Evolutionary conservation across 2,329 filamentous ascomycete species (phyloP), one percentile per base, ranked within the genome.

Genomic region (Chaetothyriales sp.): DNA sequence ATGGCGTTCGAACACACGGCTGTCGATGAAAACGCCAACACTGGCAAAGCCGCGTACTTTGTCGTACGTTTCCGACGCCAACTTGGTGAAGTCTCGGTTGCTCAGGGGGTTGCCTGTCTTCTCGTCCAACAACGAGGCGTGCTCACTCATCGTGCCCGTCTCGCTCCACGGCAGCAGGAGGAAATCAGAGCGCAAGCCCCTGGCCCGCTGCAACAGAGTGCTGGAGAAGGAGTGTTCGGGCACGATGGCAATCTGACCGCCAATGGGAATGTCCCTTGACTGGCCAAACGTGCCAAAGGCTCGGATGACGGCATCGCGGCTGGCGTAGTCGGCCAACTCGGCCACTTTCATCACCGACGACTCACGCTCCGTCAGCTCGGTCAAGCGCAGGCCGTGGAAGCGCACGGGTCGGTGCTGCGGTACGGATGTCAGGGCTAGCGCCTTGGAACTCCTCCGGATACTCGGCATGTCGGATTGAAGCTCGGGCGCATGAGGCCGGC

Each of bases 261-360:
- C 87, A 15, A 90, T 83, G 0, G 87, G 81, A 1, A 95, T 76
- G 56, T 89, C 86, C 63, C 92, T 82, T 43, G 95, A 78, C 56
- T 85, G 84, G 1, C 87, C 88, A 60, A 95, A 89, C 0, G 88
- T 87, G 47, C 86, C 81, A 75, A 95, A 95, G 0, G 87, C 86
- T 64, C 94, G 95, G 51, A 95, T 81, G 3, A 97, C 83, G 0
- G 90, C 88, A 62, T 97, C 90, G 61, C 78, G 77, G 5, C 77
- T 74, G 22, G 78, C 78, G 55, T 81, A 78, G 47, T 92, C 86
- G 43, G 89, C 84, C 2, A 83, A 76, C 63, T 94, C 88, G 0
- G 88, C 83, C 9, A 94, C 87, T 61, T 87, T 84, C 90, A 97
- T 97, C 61, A 95, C 90, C 18, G 89, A 89, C 0, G 90, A 95